Evolutionary conservation across 73 alveolate genomes (phyloP).

Genomic region (Tetrahymena thermophila): DNA sequence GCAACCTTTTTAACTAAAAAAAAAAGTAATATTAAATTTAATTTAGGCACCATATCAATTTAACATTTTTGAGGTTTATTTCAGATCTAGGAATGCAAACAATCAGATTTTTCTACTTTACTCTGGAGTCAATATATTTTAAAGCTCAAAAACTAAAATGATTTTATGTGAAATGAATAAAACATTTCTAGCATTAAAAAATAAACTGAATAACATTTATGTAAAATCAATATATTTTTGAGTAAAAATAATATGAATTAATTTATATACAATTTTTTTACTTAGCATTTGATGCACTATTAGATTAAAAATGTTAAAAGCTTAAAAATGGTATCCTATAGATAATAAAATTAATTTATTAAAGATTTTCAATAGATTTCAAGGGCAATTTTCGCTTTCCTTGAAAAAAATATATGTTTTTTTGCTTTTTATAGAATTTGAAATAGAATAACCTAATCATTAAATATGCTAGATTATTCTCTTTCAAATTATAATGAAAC

Average conservation of each 20-base stretch:
- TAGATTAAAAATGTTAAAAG: too few species aligned
- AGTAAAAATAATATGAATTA: too few species aligned
- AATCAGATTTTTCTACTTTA: not conserved
- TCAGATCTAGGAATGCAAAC: not conserved
- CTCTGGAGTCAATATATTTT: not conserved
- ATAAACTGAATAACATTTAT: too few species aligned
- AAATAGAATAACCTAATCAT: not conserved
- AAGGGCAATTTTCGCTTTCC: not conserved
- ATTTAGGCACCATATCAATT: not conserved
- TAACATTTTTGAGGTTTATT: not conserved
- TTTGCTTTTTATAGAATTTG: too few species aligned
- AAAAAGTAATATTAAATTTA: not conserved
- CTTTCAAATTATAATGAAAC: not conserved
- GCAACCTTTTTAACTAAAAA: not conserved
- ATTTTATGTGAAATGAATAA: too few species aligned
- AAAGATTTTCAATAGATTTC: not conserved
- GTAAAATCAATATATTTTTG: too few species aligned
- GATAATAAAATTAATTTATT: not conserved
- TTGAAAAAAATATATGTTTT: not conserved
- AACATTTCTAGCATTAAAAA: not conserved
- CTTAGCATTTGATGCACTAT: too few species aligned
- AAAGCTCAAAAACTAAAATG: not conserved
- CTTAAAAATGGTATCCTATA: not conserved
- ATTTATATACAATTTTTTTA: too few species aligned
- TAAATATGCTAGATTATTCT: too few species aligned